These are phyloP conservation scores for Phylloporus sp. DNA, from an alignment of 768 basidiomycete species.

Conservation along the genomic window DNA sequence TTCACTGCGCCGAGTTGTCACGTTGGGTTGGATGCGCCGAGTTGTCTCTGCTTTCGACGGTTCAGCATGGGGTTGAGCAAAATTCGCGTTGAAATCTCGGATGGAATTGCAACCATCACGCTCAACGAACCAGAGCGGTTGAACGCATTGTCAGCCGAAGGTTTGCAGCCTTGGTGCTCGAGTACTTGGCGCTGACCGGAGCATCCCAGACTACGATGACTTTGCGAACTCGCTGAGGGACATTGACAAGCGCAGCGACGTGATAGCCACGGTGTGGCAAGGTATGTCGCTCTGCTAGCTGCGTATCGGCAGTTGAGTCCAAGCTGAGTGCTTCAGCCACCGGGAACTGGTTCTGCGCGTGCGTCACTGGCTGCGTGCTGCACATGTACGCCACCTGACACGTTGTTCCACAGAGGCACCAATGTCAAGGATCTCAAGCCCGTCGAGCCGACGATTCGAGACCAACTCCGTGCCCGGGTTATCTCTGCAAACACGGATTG, in stretches of 20 bases:
- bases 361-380: conserved; percentile 23
- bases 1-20: neutral
- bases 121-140: conserved; percentile 56
- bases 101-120: conserved; percentile 66
- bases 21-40: neutral
- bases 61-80: conserved; percentile 33
- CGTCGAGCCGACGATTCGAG: conserved; percentile 35
- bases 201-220: conserved; percentile 52
- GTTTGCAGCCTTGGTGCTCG: conserved; percentile 24
- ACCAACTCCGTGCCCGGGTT: conserved; percentile 44
- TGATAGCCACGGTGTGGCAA: conserved; percentile 66
- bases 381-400: neutral
- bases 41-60: neutral
- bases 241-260: conserved; percentile 57
- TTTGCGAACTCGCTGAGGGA: conserved; percentile 56
- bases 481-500: conserved; percentile 54
- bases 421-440: conserved; percentile 38
- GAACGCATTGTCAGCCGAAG: conserved; percentile 58
- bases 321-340: conserved; percentile 38
- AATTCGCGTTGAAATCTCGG: conserved; percentile 45
- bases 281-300: conserved; percentile 32
- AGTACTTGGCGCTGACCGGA: neutral
- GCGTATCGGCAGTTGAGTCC: neutral
- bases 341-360: conserved; percentile 76
- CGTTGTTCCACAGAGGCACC: conserved; percentile 46